Conservation (phyloP, 202 grass and related monocot genomes). For the Schoenoplectus tabernaemontani region DNA sequence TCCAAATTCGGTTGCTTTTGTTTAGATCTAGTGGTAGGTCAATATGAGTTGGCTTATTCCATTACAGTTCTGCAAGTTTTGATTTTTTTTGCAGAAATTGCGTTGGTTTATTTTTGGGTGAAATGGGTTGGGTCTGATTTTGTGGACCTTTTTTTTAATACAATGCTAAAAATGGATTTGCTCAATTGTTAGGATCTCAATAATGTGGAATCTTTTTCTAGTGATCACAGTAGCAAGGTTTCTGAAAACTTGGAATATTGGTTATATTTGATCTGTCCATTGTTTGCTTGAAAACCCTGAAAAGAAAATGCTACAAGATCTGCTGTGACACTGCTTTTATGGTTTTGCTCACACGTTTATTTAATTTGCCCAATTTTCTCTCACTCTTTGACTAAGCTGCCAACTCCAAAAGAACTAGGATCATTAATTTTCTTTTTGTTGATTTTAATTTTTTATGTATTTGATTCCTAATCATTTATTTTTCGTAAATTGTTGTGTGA, state of each 20-base stretch:
- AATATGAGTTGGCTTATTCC: background rate
- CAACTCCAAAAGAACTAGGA: background rate
- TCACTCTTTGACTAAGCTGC: background rate
- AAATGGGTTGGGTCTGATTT: background rate
- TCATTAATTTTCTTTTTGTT: background rate
- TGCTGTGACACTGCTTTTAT: background rate
- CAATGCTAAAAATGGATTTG: background rate
- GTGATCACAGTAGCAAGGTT: background rate
- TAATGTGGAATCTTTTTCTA: background rate
- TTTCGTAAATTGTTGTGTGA: constrained; percentile 8
- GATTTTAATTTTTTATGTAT: background rate
- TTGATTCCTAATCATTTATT: background rate
- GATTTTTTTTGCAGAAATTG: background rate
- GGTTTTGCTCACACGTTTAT: background rate
- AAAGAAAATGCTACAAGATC: background rate
- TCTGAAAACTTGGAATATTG: background rate
- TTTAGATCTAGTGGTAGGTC: background rate
- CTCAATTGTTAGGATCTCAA: background rate
- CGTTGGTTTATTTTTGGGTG: background rate
- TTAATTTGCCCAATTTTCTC: background rate
- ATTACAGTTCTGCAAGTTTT: background rate
- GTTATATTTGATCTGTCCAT: background rate
- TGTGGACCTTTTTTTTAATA: background rate
- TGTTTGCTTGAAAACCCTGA: background rate
- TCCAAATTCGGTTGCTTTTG: background rate